A percentile compares a stretch with the other conserved stretches of the same genome.
These are phyloP conservation scores for Rhizodiscina lignyota DNA, from an alignment of 495 filamentous ascomycete genomes.

Conservation along the genomic window DNA sequence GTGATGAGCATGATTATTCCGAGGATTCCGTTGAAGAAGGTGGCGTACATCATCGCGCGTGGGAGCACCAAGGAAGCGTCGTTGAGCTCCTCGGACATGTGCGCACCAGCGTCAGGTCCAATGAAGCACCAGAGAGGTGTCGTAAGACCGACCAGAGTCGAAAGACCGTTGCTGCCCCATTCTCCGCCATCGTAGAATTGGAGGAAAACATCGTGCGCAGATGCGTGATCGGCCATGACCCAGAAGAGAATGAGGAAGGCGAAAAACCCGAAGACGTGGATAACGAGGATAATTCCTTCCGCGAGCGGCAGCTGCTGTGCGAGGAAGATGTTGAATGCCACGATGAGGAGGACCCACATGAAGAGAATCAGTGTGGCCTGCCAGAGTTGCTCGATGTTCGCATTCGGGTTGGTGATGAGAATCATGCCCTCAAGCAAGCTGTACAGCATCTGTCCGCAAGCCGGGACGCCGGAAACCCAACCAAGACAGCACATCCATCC, in stretches of 20 bases:
- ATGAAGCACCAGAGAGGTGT: conserved; percentile 4
- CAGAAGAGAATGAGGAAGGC: conserved; percentile 29
- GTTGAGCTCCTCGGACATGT: conserved; percentile 16
- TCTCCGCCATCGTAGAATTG: conserved; percentile 11
- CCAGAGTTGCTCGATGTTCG: conserved; percentile 2
- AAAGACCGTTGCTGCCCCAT: conserved; percentile 12
- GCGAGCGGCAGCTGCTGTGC: conserved; percentile 10
- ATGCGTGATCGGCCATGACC: conserved; percentile 15
- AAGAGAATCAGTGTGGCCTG: conserved; percentile 5
- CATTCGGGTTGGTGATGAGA: conserved; percentile 2
- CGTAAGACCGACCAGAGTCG: conserved; percentile 5
- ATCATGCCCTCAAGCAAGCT: conserved; percentile 1
- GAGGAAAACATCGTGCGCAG: conserved; percentile 15
- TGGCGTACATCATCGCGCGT: conserved; percentile 12
- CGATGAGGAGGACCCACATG: conserved; percentile 4
- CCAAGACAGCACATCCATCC: conserved; percentile 3
- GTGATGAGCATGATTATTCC: conserved; percentile 15
- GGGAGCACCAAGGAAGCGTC: conserved; percentile 13
- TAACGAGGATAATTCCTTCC: conserved; percentile 10
- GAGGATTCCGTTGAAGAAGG: conserved; percentile 9
- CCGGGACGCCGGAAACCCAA: conserved; percentile 3
- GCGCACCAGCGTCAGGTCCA: conserved; percentile 7
- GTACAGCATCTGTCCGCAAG: conserved; percentile 4
- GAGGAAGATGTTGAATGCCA: conserved; percentile 8
- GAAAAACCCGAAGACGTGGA: conserved; percentile 22